phyloP scores from a whole-genome alignment of 2,329 filamentous ascomycete species.

The Penicillium concentricum region DNA sequence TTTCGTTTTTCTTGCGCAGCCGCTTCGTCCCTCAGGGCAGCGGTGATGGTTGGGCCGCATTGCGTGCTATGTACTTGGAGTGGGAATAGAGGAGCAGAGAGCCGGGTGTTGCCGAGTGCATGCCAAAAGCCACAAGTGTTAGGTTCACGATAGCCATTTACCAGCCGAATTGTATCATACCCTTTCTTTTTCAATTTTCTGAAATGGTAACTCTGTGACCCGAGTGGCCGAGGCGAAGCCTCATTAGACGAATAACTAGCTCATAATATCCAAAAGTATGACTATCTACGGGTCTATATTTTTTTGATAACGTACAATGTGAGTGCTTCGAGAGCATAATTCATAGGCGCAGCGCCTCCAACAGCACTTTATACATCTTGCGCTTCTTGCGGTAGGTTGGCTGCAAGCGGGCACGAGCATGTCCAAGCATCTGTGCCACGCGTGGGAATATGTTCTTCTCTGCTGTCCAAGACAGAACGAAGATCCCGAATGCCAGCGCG shows the following conservation, averaged over 20 bases:
- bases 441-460: constrained; percentile 70
- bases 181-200: constrained; percentile 15
- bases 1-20: background rate
- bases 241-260: background rate
- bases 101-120: background rate
- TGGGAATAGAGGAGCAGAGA: background rate
- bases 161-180: constrained; percentile 26
- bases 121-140: background rate
- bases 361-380: constrained; percentile 82
- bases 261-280: background rate
- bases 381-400: constrained; percentile 67
- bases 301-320: constrained; percentile 10
- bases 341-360: constrained; percentile 59
- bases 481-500: constrained; percentile 65
- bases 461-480: constrained; percentile 66
- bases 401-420: constrained; percentile 56
- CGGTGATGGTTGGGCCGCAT: background rate
- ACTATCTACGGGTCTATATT: constrained; percentile 14
- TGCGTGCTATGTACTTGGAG: constrained; percentile 1
- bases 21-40: background rate
- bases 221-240: background rate
- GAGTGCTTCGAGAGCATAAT: background rate
- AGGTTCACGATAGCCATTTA: constrained; percentile 6
- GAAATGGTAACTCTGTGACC: background rate
- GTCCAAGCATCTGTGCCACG: constrained; percentile 67